Evolutionary conservation across 1,284 basidiomycete genomes (phyloP), one percentile per base, ranked within the genome.

Genomic region (Mrakiaceae sp.): DNA sequence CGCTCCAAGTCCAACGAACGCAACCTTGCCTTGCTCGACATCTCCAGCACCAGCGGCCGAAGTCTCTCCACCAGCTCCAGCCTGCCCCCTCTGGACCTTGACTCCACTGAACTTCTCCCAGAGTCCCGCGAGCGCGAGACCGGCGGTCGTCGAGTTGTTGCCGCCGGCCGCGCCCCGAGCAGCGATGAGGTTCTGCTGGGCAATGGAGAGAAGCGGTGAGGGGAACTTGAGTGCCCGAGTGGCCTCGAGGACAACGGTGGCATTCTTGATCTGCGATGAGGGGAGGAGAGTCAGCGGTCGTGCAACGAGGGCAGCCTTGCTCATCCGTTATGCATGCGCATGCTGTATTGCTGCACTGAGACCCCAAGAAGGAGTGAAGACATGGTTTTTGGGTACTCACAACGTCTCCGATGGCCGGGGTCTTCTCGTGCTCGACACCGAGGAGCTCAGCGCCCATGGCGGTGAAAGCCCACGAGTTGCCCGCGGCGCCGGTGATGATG

Each of bases 201-300:
- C 67, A n/a, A 69, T 67, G 12, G 70, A 58, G 27, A 71, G 70
- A 9, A 75, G 68, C 1, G 74, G 74, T 5, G 70, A 68, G 3
- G 70, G 72, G 63, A 75, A 73, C 50, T 57, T 56, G 9, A 68
- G 52, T 10, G 68, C 54, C 1, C 74, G 68, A 4, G 74, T 71
- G 59, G 73, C 72, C 58, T 72, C 72, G 68, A 73, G 73, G 67
- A 76, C 72, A 67, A 74, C 73, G 5, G 73, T 72, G 44, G 72
- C 67, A 62, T 76, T 71, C 64, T 74, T 73, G 64, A 58, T 52
- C 66, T 62, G 39, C 11, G 46, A 14, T 16, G 16, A n/a, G 39
- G 48, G 55, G 54, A 27, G 52, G 54, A 56, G 16, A 46, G 61
- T 54, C 66, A 56, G 60, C 62, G 54, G 39, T 42, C 40, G 63